Evolutionary conservation across 495 filamentous ascomycete species (phyloP).

Genomic region (Umbilicaria muhlenbergii): DNA sequence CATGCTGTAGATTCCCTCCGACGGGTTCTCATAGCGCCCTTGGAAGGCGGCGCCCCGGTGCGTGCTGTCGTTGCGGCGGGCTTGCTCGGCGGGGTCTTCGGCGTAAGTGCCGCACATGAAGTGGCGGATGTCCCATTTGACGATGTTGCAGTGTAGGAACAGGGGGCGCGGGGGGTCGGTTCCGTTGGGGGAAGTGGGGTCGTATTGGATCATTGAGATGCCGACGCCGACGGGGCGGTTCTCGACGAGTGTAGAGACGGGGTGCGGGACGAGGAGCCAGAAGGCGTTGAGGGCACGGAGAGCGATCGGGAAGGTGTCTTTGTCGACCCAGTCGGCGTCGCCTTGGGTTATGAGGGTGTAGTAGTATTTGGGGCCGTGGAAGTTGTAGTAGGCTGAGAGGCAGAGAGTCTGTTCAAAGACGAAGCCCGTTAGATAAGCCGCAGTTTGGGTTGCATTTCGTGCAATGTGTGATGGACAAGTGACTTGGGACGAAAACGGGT

Average conservation of each 20-base stretch:
- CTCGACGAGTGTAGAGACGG: slow-evolving; percentile 11
- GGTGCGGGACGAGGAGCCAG: slow-evolving; percentile 28
- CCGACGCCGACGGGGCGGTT: slow-evolving; percentile 15
- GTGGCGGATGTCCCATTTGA: slow-evolving; percentile 19
- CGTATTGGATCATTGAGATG: slow-evolving; percentile 28
- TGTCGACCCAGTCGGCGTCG: slow-evolving; percentile 38
- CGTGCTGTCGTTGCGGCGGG: too few species aligned
- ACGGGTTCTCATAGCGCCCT: too few species aligned
- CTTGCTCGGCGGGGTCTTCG: too few species aligned
- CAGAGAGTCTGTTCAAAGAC: slow-evolving; percentile 21
- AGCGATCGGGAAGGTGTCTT: slow-evolving; percentile 39
- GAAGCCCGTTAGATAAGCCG: too few species aligned
- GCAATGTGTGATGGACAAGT: too few species aligned
- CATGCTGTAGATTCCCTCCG: too few species aligned
- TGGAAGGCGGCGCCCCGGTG: too few species aligned
- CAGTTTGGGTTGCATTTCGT: too few species aligned
- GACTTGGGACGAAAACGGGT: too few species aligned
- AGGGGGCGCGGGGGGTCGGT: slow-evolving; percentile 22
- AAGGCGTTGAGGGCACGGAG: slow-evolving; percentile 26
- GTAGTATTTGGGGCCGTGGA: slow-evolving; percentile 35
- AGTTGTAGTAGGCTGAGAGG: slow-evolving; percentile 43
- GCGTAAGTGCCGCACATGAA: too few species aligned
- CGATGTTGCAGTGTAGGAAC: slow-evolving; percentile 39
- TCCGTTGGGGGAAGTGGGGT: slow-evolving; percentile 26
- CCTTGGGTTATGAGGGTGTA: slow-evolving; percentile 37